These are phyloP conservation scores for Physcia stellaris DNA, from an alignment of 495 filamentous ascomycete species.

Conservation along the genomic window DNA sequence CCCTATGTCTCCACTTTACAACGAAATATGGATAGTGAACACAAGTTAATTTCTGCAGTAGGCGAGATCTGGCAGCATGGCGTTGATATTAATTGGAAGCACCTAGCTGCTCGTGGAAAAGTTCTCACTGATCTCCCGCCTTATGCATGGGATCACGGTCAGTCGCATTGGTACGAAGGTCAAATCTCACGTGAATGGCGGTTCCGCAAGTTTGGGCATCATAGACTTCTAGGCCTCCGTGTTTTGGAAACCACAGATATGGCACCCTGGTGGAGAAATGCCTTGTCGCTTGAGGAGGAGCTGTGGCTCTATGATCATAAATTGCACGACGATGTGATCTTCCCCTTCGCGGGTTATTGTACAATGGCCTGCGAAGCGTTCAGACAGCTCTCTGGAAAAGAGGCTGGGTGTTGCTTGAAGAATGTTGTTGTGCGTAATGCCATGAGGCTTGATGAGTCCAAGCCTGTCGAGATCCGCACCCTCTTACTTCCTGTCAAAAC, in stretches of 20 bases:
- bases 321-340: constrained; percentile 25
- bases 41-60: constrained; percentile 15
- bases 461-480: constrained; percentile 28
- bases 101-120: constrained; percentile 18
- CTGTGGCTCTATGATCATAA: constrained; percentile 37
- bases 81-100: constrained; percentile 11
- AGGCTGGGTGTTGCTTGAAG: constrained; percentile 26
- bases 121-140: constrained; percentile 28
- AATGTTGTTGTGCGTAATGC: constrained; percentile 29
- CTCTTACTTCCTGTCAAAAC: constrained; percentile 21
- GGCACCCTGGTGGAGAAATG: constrained; percentile 38
- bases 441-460: constrained; percentile 29
- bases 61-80: constrained; percentile 19
- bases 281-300: constrained; percentile 26
- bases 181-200: constrained; percentile 32
- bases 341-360: constrained; percentile 29
- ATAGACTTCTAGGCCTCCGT: constrained; percentile 32
- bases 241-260: constrained; percentile 24
- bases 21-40: constrained; percentile 10
- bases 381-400: constrained; percentile 16
- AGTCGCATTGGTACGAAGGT: constrained; percentile 32
- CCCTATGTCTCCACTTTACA: constrained; percentile 23
- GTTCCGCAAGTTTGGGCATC: constrained; percentile 28
- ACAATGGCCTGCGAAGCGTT: constrained; percentile 35
- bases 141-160: constrained; percentile 38